These are phyloP conservation scores for Malbranchea zuffiana DNA, from an alignment of 2,329 filamentous ascomycete species.

Conservation along the genomic window DNA sequence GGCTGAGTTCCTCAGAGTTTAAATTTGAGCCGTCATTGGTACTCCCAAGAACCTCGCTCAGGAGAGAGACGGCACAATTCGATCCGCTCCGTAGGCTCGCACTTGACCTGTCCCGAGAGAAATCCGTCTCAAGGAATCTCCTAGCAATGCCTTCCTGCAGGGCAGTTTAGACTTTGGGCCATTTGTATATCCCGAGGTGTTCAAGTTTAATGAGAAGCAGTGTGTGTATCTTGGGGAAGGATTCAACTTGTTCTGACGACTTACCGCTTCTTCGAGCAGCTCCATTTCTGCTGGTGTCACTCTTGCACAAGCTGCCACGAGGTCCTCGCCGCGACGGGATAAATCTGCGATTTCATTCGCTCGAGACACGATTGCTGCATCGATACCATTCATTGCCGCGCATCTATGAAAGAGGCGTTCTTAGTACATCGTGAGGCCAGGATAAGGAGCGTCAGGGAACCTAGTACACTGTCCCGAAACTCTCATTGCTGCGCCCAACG, in stretches of 20 bases:
- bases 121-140: conserved; percentile 43
- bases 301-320: conserved; percentile 59
- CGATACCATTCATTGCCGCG: conserved; percentile 76
- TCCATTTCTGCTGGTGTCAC: conserved; percentile 53
- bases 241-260: conserved; percentile 11
- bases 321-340: conserved; percentile 60
- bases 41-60: conserved; percentile 7
- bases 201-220: conserved; percentile 5
- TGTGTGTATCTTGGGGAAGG: background rate
- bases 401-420: conserved; percentile 46
- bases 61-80: conserved; percentile 4
- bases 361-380: conserved; percentile 57
- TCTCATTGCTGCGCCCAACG: conserved; percentile 60
- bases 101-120: conserved; percentile 17
- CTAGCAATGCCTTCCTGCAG: conserved; percentile 45
- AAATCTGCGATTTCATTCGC: conserved; percentile 63
- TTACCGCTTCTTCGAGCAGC: conserved; percentile 57
- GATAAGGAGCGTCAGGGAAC: background rate
- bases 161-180: too few species aligned
- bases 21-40: background rate
- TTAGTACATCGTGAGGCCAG: background rate
- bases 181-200: too few species aligned
- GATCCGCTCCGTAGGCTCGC: background rate
- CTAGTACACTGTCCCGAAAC: conserved; percentile 61
- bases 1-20: too few species aligned